Conservation (phyloP, 257 asterid species). For the Buddleja alternifolia region DNA sequence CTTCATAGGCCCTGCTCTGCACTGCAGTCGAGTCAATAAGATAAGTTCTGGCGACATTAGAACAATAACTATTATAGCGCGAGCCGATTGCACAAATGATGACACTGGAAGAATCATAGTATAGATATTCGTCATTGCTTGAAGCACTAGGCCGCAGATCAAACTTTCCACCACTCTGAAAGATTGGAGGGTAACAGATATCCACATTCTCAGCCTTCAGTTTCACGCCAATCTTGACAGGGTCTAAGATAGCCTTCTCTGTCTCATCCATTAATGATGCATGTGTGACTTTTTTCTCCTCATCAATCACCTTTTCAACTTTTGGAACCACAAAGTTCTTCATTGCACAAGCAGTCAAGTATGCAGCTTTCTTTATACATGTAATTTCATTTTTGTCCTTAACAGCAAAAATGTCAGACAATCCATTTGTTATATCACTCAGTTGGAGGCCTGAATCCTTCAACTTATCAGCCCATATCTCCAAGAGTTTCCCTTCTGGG, state of each 20-base stretch:
- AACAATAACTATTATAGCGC: conserved; percentile 75
- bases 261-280: conserved; percentile 70
- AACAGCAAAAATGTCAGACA: conserved; percentile 65
- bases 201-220: conserved; percentile 78
- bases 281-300: conserved; percentile 76
- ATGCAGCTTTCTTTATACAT: conserved; percentile 64
- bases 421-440: conserved; percentile 58
- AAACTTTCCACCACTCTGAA: conserved; percentile 80
- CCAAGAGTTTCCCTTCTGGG: conserved; percentile 68
- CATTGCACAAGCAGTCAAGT: conserved; percentile 63
- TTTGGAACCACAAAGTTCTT: conserved; percentile 67
- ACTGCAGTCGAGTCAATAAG: conserved; percentile 58
- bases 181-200: conserved; percentile 85
- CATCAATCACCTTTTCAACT: conserved; percentile 64
- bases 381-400: conserved; percentile 62
- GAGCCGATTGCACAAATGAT: conserved; percentile 77
- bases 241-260: conserved; percentile 71
- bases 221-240: conserved; percentile 62
- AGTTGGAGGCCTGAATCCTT: conserved; percentile 47
- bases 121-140: conserved; percentile 60
- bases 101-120: conserved; percentile 61
- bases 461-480: conserved; percentile 61
- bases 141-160: conserved; percentile 76
- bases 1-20: conserved; percentile 71
- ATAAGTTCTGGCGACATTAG: conserved; percentile 72